Evolutionary conservation across 2,329 filamentous ascomycete species (phyloP).

Genomic region (Cladobotryum mycophilum): DNA sequence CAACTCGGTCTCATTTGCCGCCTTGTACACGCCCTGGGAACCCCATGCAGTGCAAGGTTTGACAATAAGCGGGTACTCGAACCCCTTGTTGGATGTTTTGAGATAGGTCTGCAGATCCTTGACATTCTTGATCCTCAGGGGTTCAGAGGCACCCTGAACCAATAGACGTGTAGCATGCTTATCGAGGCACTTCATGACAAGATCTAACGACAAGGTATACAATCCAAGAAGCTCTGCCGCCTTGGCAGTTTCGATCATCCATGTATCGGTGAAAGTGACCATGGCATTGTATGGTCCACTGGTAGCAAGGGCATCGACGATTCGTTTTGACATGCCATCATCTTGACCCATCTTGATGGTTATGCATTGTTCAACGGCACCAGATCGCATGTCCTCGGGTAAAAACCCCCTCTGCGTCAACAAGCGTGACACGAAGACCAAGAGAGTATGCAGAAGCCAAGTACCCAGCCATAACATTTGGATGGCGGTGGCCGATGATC

Average conservation of each 20-base stretch:
- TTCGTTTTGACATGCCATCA: no score
- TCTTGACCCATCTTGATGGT: no score
- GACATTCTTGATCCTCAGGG: no score
- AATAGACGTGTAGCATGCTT: neutral
- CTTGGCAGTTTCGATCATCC: neutral
- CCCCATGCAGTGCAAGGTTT: slow-evolving; percentile 31
- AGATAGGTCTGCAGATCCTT: slow-evolving; percentile 9
- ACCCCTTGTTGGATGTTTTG: slow-evolving; percentile 13
- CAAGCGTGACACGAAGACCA: no score
- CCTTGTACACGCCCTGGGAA: slow-evolving; percentile 27
- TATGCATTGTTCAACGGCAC: no score
- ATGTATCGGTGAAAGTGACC: neutral
- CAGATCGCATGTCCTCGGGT: no score
- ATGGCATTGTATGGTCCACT: no score
- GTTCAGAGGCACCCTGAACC: neutral
- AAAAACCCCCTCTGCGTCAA: no score
- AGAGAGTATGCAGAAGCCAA: no score
- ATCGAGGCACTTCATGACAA: neutral
- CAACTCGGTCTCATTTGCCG: slow-evolving; percentile 22
- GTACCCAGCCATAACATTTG: no score
- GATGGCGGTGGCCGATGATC: no score
- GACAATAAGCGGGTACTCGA: slow-evolving; percentile 25
- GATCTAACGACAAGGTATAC: neutral
- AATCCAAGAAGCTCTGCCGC: neutral
- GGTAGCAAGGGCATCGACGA: no score